These are phyloP conservation scores for Volutella citrinella DNA, from an alignment of 2,329 filamentous ascomycete genomes.

Conservation along the genomic window DNA sequence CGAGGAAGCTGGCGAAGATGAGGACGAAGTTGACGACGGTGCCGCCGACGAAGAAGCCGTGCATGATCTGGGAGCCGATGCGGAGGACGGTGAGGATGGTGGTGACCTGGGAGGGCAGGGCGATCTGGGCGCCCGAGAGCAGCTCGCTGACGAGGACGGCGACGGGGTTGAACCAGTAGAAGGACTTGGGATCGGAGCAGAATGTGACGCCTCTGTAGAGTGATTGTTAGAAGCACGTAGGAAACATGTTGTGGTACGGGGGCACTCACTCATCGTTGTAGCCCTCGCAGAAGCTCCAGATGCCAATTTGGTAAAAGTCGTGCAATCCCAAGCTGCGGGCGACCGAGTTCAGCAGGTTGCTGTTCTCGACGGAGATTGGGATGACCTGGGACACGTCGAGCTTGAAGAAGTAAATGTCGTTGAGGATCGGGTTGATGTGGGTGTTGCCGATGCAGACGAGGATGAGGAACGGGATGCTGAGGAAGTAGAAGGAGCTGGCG, in stretches of 20 bases:
- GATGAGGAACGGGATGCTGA: slow-evolving; percentile 75
- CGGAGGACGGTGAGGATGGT: slow-evolving; percentile 72
- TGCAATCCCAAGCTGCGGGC: slow-evolving; percentile 82
- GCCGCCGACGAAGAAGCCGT: slow-evolving; percentile 76
- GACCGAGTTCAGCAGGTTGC: slow-evolving; percentile 78
- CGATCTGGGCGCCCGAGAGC: slow-evolving; percentile 77
- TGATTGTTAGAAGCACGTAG: slow-evolving; percentile 34
- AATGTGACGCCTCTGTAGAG: slow-evolving; percentile 62
- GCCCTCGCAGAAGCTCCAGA: slow-evolving; percentile 92
- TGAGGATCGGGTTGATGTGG: slow-evolving; percentile 57
- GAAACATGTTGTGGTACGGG: background rate
- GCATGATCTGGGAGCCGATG: slow-evolving; percentile 81
- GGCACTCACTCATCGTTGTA: slow-evolving; percentile 59
- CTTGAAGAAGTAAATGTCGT: slow-evolving; percentile 77
- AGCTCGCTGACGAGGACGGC: slow-evolving; percentile 77
- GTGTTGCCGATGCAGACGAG: slow-evolving; percentile 77
- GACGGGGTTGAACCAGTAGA: slow-evolving; percentile 93
- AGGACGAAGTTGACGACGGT: slow-evolving; percentile 69
- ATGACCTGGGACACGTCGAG: slow-evolving; percentile 82
- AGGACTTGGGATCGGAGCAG: slow-evolving; percentile 66
- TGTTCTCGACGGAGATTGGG: slow-evolving; percentile 67
- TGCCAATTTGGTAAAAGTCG: slow-evolving; percentile 89
- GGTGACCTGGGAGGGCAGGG: slow-evolving; percentile 70
- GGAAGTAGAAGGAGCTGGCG: slow-evolving; percentile 67
- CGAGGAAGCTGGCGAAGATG: slow-evolving; percentile 62